These are phyloP conservation scores for Pistacia atlantica DNA, from an alignment of 345 rosid genomes.

Conservation along the genomic window DNA sequence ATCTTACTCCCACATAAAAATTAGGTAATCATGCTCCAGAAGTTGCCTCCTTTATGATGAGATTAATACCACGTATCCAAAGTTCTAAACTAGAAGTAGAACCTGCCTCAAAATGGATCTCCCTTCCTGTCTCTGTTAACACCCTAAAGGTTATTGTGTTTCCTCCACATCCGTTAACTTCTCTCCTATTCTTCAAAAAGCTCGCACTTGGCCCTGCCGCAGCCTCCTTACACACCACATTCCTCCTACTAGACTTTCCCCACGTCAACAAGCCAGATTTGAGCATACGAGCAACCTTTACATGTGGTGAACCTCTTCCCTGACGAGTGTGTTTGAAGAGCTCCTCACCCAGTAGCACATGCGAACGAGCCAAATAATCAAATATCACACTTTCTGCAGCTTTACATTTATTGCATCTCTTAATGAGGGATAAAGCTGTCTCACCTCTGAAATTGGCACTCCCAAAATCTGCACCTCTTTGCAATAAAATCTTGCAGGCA, in stretches of 20 bases:
- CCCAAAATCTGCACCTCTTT: constrained; percentile 29
- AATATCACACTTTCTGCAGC: constrained; percentile 34
- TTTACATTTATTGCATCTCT: constrained; percentile 28
- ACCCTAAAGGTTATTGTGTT: constrained; percentile 25
- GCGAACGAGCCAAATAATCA: constrained; percentile 30
- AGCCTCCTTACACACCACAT: constrained; percentile 37
- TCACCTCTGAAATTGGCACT: constrained; percentile 21
- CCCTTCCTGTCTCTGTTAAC: constrained; percentile 30
- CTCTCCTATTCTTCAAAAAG: constrained; percentile 31
- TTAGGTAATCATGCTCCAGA: constrained; percentile 13
- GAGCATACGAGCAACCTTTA: constrained; percentile 27
- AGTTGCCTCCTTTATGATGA: constrained; percentile 28
- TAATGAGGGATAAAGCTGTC: constrained; percentile 31
- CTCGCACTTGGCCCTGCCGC: constrained; percentile 25
- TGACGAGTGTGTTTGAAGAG: constrained; percentile 35
- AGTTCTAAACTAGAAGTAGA: constrained; percentile 21
- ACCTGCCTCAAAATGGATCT: constrained; percentile 36
- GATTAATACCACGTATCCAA: constrained; percentile 33
- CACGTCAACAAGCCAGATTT: constrained; percentile 31
- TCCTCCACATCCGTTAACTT: background rate
- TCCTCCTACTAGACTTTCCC: constrained; percentile 36
- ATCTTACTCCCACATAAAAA: background rate
- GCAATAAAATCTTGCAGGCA: constrained; percentile 36
- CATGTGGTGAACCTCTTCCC: constrained; percentile 35
- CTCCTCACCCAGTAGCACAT: constrained; percentile 34